Conservation (phyloP, 2,329 filamentous ascomycete species). For the Scytalidium sp. region DNA sequence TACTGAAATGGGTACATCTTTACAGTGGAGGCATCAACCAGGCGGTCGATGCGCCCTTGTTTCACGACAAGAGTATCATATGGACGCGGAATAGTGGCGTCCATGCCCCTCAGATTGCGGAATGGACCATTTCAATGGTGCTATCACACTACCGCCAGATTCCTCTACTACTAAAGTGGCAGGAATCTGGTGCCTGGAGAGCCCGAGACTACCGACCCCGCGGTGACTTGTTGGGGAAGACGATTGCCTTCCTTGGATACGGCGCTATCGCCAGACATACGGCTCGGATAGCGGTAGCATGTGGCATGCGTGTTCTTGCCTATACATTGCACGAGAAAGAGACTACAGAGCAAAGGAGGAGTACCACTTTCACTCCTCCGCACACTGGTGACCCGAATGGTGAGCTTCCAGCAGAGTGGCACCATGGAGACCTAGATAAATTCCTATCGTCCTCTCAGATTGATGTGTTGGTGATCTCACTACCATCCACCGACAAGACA, state of each 20-base stretch:
- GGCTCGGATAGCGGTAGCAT: conserved; percentile 55
- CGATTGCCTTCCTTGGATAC: conserved; percentile 39
- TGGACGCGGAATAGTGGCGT: conserved; percentile 10
- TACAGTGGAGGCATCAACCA: conserved; percentile 12
- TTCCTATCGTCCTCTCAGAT: conserved; percentile 47
- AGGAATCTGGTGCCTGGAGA: conserved; percentile 4
- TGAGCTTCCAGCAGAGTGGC: conserved; percentile 48
- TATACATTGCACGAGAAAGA: conserved; percentile 70
- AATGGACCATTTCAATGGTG: conserved; percentile 47
- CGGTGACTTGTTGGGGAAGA: neutral
- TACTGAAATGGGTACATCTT: conserved; percentile 7
- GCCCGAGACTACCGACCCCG: neutral
- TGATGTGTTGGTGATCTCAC: conserved; percentile 50
- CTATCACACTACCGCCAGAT: conserved; percentile 44
- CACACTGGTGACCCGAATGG: conserved; percentile 58
- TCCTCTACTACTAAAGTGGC: conserved; percentile 33
- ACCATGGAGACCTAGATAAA: conserved; percentile 46
- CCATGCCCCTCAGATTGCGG: conserved; percentile 32
- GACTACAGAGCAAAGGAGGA: conserved; percentile 61
- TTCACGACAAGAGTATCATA: conserved; percentile 2
- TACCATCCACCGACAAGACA: conserved; percentile 43
- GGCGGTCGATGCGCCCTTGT: conserved; percentile 1
- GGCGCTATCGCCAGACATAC: conserved; percentile 52
- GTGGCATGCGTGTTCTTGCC: conserved; percentile 72
- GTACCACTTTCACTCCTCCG: conserved; percentile 65